Conservation (phyloP, 805 yeast genomes). For the Metahyphopichia silvanorum region DNA sequence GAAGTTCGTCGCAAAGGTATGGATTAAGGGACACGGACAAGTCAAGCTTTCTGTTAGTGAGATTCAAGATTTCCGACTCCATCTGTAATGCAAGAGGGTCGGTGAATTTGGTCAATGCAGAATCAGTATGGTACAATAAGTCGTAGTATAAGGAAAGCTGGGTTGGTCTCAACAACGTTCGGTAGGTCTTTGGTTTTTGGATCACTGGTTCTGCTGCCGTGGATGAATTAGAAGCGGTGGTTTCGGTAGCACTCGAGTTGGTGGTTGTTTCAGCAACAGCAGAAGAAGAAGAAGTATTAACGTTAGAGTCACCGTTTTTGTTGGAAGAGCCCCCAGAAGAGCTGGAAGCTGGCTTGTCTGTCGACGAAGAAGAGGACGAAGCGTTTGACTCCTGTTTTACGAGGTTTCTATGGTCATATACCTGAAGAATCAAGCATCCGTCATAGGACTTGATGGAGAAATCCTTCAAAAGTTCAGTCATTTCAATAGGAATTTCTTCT, state of each 20-base stretch:
- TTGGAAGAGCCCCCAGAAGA: background rate
- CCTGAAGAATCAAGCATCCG: conserved; percentile 82
- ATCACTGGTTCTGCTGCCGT: conserved; percentile 4
- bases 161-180: conserved; percentile 78
- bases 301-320: background rate
- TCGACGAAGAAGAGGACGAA: too few relatives aligned
- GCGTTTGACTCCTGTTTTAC: conserved; percentile 9
- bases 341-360: background rate
- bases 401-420: conserved; percentile 77
- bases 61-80: conserved; percentile 82
- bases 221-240: conserved; percentile 5
- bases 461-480: conserved; percentile 85
- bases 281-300: conserved; percentile 5
- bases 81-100: conserved; percentile 76
- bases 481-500: conserved; percentile 84
- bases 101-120: conserved; percentile 67
- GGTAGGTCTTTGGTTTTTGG: conserved; percentile 63
- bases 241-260: conserved; percentile 1
- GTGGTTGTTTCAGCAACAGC: conserved; percentile 2
- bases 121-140: conserved; percentile 77
- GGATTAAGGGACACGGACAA: conserved; percentile 74
- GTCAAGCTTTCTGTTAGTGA: conserved; percentile 76
- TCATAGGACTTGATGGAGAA: conserved; percentile 83
- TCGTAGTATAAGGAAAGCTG: conserved; percentile 82
- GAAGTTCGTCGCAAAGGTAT: conserved; percentile 44